phyloP scores from a whole-genome alignment of 176 grass and related monocot genomes.

The Aegilops speltoides region DNA sequence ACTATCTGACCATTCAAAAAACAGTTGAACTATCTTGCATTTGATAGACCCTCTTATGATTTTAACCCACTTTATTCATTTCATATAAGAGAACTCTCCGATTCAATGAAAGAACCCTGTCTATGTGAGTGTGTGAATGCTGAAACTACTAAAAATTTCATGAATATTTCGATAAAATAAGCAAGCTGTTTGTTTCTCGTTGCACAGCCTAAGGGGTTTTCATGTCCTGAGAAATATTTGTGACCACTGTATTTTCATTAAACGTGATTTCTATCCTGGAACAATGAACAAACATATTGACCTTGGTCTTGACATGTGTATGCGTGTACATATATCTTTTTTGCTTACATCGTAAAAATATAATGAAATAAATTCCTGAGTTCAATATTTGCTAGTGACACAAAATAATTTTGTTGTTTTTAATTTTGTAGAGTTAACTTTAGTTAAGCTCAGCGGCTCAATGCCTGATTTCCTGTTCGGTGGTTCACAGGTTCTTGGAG shows the following conservation, averaged over 20 bases:
- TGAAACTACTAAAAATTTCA: not conserved
- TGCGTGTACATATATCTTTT: not conserved
- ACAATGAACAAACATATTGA: not conserved
- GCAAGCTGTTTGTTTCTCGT: not conserved
- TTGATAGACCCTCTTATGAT: not conserved
- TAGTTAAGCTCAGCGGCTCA: not conserved
- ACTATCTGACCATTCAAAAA: not conserved
- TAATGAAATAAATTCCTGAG: not conserved
- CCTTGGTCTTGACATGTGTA: not conserved
- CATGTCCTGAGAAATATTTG: not conserved
- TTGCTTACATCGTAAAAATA: not conserved
- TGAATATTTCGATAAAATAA: not conserved
- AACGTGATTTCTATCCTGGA: not conserved
- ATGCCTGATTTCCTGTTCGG: not conserved
- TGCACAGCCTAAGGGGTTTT: not conserved
- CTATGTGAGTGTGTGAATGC: not conserved
- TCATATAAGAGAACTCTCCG: not conserved
- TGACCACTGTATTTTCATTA: not conserved
- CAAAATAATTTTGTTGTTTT: not conserved
- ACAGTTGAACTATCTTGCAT: not conserved
- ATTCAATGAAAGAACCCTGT: not conserved
- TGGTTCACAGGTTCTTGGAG: slow-evolving; percentile 22
- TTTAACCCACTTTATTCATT: not conserved
- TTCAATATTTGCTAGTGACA: not conserved
- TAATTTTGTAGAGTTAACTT: slow-evolving; percentile 2